Conservation (phyloP, 1,284 basidiomycete species). For the Naganishia liquefaciens region DNA sequence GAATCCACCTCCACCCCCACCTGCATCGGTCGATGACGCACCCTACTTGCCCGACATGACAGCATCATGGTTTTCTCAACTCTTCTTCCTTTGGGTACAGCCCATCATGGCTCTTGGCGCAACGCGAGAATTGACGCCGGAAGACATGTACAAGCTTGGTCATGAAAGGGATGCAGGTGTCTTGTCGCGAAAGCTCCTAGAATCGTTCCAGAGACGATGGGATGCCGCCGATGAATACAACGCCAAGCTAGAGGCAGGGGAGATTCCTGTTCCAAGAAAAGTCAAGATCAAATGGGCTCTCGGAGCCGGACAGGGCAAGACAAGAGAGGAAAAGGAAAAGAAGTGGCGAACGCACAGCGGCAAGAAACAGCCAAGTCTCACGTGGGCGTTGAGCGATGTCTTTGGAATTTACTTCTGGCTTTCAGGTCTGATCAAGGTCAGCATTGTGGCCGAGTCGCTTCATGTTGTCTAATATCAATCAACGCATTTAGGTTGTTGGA, state of each 20-base stretch:
- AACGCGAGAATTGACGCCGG: constrained; percentile 72
- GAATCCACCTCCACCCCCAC: constrained; percentile 57
- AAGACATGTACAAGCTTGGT: constrained; percentile 82
- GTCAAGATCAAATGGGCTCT: constrained; percentile 65
- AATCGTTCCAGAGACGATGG: constrained; percentile 66
- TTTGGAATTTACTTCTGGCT: constrained; percentile 82
- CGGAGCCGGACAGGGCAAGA: constrained; percentile 52
- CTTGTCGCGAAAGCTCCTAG: constrained; percentile 66
- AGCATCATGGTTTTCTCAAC: constrained; percentile 59
- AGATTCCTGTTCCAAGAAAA: constrained; percentile 61
- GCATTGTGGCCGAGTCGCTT: not conserved
- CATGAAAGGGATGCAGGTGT: constrained; percentile 58
- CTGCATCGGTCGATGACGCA: constrained; percentile 62
- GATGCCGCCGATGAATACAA: constrained; percentile 70
- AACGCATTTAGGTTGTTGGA: constrained; percentile 57
- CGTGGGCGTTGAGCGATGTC: constrained; percentile 75
- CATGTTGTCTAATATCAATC: not conserved
- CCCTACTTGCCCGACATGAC: constrained; percentile 59
- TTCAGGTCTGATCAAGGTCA: constrained; percentile 67
- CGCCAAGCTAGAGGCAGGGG: constrained; percentile 63
- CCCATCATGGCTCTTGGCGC: constrained; percentile 63
- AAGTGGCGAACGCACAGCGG: constrained; percentile 68
- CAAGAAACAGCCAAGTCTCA: constrained; percentile 67
- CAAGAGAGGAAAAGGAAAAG: constrained; percentile 61
- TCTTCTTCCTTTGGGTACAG: constrained; percentile 72